A percentile compares a stretch with the other conserved stretches of the same genome.
These are phyloP conservation scores for Suhomyces canberraensis DNA, from an alignment of 805 yeast genomes.

Conservation along the genomic window DNA sequence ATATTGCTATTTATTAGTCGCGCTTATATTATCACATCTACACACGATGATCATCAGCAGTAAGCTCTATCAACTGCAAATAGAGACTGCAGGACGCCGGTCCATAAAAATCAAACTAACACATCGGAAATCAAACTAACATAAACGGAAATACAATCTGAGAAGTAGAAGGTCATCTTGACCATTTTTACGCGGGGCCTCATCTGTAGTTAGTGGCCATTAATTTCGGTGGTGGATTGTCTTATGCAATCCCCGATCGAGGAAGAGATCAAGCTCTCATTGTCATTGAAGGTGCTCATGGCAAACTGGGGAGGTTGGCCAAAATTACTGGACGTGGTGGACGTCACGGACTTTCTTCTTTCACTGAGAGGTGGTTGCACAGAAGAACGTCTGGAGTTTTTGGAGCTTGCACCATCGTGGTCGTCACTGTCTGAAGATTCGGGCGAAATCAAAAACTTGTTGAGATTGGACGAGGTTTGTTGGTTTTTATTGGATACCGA, in stretches of 20 bases:
- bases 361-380: not conserved
- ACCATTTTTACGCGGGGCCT: not conserved
- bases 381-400: not conserved
- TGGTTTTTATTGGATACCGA: not conserved
- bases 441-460: slow-evolving; percentile 17
- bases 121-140: not conserved
- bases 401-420: slow-evolving; percentile 3
- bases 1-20: no score
- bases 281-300: slow-evolving; percentile 17
- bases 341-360: slow-evolving; percentile 15
- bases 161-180: not conserved
- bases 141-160: not conserved
- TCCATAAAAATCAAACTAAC: not conserved
- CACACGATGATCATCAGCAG: not conserved
- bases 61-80: not conserved
- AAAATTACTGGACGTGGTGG: slow-evolving; percentile 10
- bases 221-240: slow-evolving; percentile 37
- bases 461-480: not conserved
- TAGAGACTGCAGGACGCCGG: not conserved
- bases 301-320: slow-evolving; percentile 4
- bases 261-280: slow-evolving; percentile 36
- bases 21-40: not conserved
- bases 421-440: slow-evolving; percentile 20
- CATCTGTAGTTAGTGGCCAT: slow-evolving; percentile 17
- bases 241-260: slow-evolving; percentile 41